These are phyloP conservation scores for Jamesozyma gamospora DNA, from an alignment of 805 yeast species.

Conservation along the genomic window DNA sequence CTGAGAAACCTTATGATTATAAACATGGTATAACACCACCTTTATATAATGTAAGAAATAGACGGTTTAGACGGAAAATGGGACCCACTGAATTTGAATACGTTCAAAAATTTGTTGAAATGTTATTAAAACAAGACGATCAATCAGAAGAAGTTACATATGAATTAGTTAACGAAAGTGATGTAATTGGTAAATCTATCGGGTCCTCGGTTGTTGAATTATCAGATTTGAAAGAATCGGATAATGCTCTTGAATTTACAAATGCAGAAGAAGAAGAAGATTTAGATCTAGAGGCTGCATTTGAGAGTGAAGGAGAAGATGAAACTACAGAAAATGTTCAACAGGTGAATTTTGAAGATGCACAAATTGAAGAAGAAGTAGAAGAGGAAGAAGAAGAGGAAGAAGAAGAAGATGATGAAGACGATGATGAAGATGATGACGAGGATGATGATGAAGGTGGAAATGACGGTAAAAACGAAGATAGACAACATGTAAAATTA, in stretches of 20 bases:
- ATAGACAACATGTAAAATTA: conserved; percentile 58
- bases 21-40: conserved; percentile 85
- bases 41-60: conserved; percentile 53
- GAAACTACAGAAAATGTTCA: conserved; percentile 6
- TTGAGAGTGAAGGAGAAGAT: conserved; percentile 34
- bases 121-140: conserved; percentile 61
- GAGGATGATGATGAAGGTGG: conserved; percentile 43
- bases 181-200: conserved; percentile 22
- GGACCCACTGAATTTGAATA: conserved; percentile 64
- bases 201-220: conserved; percentile 7
- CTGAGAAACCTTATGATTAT: conserved; percentile 28
- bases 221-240: background rate
- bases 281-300: conserved; percentile 47
- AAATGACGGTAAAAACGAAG: conserved; percentile 43
- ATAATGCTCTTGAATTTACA: background rate
- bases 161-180: conserved; percentile 57
- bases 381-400: conserved; percentile 35
- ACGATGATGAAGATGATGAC: conserved; percentile 37
- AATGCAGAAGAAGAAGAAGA: conserved; percentile 40
- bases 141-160: conserved; percentile 74
- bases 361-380: too few species aligned
- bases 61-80: conserved; percentile 63
- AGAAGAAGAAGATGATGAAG: conserved; percentile 39
- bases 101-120: conserved; percentile 71
- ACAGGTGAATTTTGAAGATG: too few species aligned